phyloP scores from a whole-genome alignment of 2,329 filamentous ascomycete species.

The Fusarium oligoseptatum region DNA sequence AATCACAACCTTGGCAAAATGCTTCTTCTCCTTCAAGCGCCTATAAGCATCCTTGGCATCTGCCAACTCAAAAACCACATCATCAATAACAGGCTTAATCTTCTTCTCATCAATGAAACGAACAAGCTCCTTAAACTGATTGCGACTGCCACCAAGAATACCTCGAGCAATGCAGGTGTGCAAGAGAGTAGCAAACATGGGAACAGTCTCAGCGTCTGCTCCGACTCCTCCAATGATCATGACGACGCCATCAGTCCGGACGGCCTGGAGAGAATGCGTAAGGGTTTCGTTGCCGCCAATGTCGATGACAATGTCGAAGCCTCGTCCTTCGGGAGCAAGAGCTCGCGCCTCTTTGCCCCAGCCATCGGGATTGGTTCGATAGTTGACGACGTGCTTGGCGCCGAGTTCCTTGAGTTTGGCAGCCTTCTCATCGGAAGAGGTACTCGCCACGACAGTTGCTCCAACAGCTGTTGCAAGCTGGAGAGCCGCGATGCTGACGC shows the following conservation, averaged over 20 bases:
- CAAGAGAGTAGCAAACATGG: constrained; percentile 44
- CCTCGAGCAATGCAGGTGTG: constrained; percentile 48
- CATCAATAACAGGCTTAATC: constrained; percentile 49
- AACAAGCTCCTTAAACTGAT: constrained; percentile 48
- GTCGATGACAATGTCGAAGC: constrained; percentile 74
- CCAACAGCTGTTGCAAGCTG: constrained; percentile 63
- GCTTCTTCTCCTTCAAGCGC: constrained; percentile 49
- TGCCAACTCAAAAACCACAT: constrained; percentile 47
- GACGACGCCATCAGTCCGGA: constrained; percentile 54
- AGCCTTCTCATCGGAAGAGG: constrained; percentile 67
- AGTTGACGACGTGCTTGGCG: constrained; percentile 72
- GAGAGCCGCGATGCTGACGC: constrained; percentile 54
- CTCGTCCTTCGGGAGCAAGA: constrained; percentile 59
- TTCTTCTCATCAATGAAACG: constrained; percentile 50
- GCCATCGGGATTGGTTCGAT: constrained; percentile 63
- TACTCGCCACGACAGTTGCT: constrained; percentile 70
- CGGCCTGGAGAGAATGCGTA: constrained; percentile 65
- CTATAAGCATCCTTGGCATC: constrained; percentile 51
- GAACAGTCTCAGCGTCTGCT: constrained; percentile 34
- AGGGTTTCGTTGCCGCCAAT: constrained; percentile 76
- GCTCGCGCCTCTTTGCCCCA: constrained; percentile 72
- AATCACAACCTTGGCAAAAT: constrained; percentile 55
- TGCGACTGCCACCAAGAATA: constrained; percentile 44
- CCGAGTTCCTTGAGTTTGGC: constrained; percentile 67
- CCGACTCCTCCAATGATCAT: constrained; percentile 50